A percentile compares a stretch with the other conserved stretches of the same genome.
Evolutionary conservation across 345 rosid genomes (phyloP).

Genomic region (Ceriops zippeliana): DNA sequence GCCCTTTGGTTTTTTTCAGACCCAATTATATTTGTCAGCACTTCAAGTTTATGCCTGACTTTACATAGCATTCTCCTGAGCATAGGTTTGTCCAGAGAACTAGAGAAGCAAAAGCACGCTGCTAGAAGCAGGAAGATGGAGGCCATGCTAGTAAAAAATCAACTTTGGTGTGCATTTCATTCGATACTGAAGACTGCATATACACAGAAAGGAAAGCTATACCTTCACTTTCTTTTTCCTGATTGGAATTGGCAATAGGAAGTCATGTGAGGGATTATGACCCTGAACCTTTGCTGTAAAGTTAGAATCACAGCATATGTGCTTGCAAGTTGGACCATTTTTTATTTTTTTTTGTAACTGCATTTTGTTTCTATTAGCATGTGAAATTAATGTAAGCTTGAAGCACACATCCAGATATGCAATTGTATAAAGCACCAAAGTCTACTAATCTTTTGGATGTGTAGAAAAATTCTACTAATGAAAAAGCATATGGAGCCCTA

Average conservation of each 20-base stretch:
- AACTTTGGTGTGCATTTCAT: slow-evolving; percentile 30
- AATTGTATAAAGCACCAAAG: too few relatives aligned
- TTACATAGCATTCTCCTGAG: slow-evolving; percentile 35
- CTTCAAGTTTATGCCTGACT: too few relatives aligned
- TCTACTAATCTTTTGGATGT: too few relatives aligned
- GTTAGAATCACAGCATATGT: background rate
- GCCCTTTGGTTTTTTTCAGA: too few relatives aligned
- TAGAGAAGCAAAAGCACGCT: slow-evolving; percentile 85
- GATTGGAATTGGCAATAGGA: slow-evolving; percentile 11
- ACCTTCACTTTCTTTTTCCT: slow-evolving; percentile 8
- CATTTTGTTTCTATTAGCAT: too few relatives aligned
- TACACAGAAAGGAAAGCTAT: slow-evolving; percentile 41
- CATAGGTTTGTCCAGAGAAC: slow-evolving; percentile 88
- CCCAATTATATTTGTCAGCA: too few relatives aligned
- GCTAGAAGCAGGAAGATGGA: slow-evolving; percentile 84
- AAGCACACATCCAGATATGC: too few relatives aligned
- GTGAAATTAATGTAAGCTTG: too few relatives aligned
- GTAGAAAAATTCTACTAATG: too few relatives aligned
- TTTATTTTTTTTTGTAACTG: too few relatives aligned
- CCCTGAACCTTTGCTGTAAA: background rate
- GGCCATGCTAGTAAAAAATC: slow-evolving; percentile 68
- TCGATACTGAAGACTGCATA: slow-evolving; percentile 31
- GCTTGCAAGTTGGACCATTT: too few relatives aligned
- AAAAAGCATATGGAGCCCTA: too few relatives aligned
- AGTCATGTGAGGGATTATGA: background rate